A percentile compares a stretch with the other conserved stretches of the same genome.
phyloP scores from a whole-genome alignment of 768 basidiomycete species.

The Scleroderma citrinum region DNA sequence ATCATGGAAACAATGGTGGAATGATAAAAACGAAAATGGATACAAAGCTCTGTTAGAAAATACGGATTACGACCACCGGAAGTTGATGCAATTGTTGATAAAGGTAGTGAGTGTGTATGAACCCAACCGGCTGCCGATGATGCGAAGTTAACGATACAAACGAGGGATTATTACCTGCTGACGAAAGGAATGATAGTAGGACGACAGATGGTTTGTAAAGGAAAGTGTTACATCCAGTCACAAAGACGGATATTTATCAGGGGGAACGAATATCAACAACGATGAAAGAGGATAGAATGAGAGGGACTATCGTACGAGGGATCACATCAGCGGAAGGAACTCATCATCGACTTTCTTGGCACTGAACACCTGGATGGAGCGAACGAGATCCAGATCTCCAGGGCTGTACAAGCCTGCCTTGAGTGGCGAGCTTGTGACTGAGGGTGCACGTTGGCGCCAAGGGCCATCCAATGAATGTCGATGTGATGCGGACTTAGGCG shows the following conservation, averaged over 20 bases:
- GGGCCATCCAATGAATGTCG: constrained; percentile 15
- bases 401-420: constrained; percentile 21
- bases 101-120: background rate
- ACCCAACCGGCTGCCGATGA: background rate
- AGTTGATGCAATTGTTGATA: background rate
- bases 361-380: constrained; percentile 47
- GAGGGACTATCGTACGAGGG: background rate
- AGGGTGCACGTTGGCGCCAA: constrained; percentile 4
- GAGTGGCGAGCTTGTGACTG: constrained; percentile 8
- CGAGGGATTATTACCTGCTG: constrained; percentile 1
- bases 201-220: background rate
- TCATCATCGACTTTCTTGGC: constrained; percentile 39
- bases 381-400: constrained; percentile 43
- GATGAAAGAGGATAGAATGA: background rate
- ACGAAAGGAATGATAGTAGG: background rate
- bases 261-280: constrained; percentile 5
- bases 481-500: constrained; percentile 16
- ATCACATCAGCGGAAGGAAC: constrained; percentile 11
- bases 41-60: background rate
- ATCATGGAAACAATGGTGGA: background rate
- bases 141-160: background rate
- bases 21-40: background rate
- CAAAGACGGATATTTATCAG: background rate
- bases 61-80: background rate
- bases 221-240: background rate